A percentile compares a stretch with the other conserved stretches of the same genome.
phyloP scores from a whole-genome alignment of 2,329 filamentous ascomycete genomes.

The Orbilia blumenaviensis region DNA sequence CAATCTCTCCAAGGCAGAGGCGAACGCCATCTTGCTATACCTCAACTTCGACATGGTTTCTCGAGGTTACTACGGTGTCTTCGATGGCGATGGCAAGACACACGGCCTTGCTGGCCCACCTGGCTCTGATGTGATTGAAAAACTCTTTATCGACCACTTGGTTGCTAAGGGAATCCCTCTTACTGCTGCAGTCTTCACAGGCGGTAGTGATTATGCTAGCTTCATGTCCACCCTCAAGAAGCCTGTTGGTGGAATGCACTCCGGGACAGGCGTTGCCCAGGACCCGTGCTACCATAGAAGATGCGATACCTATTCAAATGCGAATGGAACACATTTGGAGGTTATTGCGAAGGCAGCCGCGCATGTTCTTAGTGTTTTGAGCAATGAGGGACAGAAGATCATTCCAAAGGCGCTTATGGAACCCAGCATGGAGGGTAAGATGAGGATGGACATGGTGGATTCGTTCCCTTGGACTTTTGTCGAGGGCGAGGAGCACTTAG shows the following conservation, averaged over 20 bases:
- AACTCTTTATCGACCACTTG: slow-evolving; percentile 59
- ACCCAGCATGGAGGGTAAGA: slow-evolving; percentile 4
- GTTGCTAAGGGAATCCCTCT: slow-evolving; percentile 54
- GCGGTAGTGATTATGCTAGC: slow-evolving; percentile 58
- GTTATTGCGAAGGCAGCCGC: slow-evolving; percentile 60
- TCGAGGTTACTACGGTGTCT: slow-evolving; percentile 59
- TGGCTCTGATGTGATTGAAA: slow-evolving; percentile 60
- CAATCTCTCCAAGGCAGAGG: slow-evolving; percentile 54
- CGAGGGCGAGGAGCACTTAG: slow-evolving; percentile 47
- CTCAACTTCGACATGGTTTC: slow-evolving; percentile 62
- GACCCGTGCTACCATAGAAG: slow-evolving; percentile 61
- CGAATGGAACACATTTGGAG: slow-evolving; percentile 59
- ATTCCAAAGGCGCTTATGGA: slow-evolving; percentile 57
- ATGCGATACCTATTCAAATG: slow-evolving; percentile 60
- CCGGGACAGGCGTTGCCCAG: slow-evolving; percentile 58
- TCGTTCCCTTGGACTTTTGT: slow-evolving; percentile 25
- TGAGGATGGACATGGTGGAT: slow-evolving; percentile 10
- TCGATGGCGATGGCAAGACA: slow-evolving; percentile 59
- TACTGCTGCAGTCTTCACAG: slow-evolving; percentile 59
- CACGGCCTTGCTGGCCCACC: slow-evolving; percentile 56
- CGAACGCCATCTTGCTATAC: slow-evolving; percentile 58
- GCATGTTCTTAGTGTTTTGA: slow-evolving; percentile 59
- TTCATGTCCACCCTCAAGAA: slow-evolving; percentile 60
- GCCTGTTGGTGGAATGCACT: slow-evolving; percentile 61
- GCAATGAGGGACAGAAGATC: slow-evolving; percentile 58